Evolutionary conservation across 768 basidiomycete genomes (phyloP).

Genomic region (Hygrocybe punicea): DNA sequence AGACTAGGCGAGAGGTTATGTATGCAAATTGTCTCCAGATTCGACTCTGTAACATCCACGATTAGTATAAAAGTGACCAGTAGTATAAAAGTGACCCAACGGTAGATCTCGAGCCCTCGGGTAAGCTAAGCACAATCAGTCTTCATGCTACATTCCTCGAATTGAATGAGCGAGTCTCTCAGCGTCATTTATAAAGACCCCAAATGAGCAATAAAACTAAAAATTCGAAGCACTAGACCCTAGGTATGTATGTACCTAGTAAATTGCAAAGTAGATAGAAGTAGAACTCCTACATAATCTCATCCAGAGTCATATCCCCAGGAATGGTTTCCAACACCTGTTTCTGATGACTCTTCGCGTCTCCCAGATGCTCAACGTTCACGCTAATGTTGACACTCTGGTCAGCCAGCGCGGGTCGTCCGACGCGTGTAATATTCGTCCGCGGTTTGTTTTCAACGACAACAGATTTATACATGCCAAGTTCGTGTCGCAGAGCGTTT

Average conservation of each 20-base stretch:
- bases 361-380: background rate
- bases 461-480: conserved; percentile 61
- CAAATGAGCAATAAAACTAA: no score
- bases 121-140: no score
- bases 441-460: conserved; percentile 50
- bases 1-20: conserved; percentile 28
- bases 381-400: conserved; percentile 34
- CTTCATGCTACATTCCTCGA: no score
- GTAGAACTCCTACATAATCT: conserved; percentile 37
- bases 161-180: conserved; percentile 34
- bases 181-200: conserved; percentile 18
- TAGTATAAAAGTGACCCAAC: no score
- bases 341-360: conserved; percentile 9
- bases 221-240: no score
- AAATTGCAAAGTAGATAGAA: no score
- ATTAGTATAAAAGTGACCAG: no score
- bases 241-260: no score
- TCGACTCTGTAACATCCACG: background rate
- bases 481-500: conserved; percentile 48
- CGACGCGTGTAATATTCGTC: conserved; percentile 51
- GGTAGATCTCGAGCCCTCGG: no score
- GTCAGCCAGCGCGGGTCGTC: conserved; percentile 46
- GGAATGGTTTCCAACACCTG: conserved; percentile 32
- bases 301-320: conserved; percentile 54
- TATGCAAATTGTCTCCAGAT: background rate